phyloP scores from a whole-genome alignment of 768 basidiomycete species.

The Tricholoma terreum region DNA sequence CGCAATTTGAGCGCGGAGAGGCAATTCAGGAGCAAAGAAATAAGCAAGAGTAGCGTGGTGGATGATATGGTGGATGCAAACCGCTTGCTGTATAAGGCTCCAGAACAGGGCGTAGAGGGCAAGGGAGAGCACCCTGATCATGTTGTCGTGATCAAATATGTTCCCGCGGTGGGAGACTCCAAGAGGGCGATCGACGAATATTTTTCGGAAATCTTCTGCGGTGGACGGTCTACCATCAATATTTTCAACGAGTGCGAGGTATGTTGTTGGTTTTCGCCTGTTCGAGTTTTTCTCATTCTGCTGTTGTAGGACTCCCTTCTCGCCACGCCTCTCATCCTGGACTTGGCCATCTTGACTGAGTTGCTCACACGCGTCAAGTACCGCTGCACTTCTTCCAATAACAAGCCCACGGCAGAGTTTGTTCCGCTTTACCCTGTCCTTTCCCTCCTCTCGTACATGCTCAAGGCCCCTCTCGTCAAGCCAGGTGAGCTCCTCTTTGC shows the following conservation, averaged over 20 bases:
- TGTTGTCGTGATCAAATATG: slow-evolving; percentile 95
- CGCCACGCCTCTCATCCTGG: slow-evolving; percentile 94
- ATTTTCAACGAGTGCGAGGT: slow-evolving; percentile 99
- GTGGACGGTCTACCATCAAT: slow-evolving; percentile 90
- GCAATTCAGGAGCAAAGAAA: slow-evolving; percentile 99
- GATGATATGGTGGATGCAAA: slow-evolving; percentile 98
- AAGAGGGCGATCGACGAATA: slow-evolving; percentile 99
- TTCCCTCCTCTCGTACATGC: slow-evolving; percentile 93
- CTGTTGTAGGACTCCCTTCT: slow-evolving; percentile 78
- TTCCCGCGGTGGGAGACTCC: slow-evolving; percentile 94
- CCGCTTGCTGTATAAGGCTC: slow-evolving; percentile 83
- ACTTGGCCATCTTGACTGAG: slow-evolving; percentile 90
- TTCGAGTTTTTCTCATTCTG: slow-evolving; percentile 3
- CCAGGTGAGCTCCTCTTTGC: slow-evolving; percentile 48
- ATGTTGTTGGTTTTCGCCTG: not conserved
- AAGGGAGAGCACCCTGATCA: slow-evolving; percentile 99
- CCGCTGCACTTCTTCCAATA: slow-evolving; percentile 47
- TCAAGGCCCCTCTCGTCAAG: slow-evolving; percentile 97
- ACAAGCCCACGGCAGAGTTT: slow-evolving; percentile 53
- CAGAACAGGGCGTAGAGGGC: slow-evolving; percentile 51
- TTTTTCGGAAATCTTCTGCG: slow-evolving; percentile 97
- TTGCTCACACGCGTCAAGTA: slow-evolving; percentile 91
- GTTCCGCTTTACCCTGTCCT: slow-evolving; percentile 86
- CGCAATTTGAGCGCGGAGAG: slow-evolving; percentile 84
- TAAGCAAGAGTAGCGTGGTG: slow-evolving; percentile 94